Evolutionary conservation across 2,329 filamentous ascomycete genomes (phyloP), one percentile per base, ranked within the genome.

Genomic region (Epichloe elymi): DNA sequence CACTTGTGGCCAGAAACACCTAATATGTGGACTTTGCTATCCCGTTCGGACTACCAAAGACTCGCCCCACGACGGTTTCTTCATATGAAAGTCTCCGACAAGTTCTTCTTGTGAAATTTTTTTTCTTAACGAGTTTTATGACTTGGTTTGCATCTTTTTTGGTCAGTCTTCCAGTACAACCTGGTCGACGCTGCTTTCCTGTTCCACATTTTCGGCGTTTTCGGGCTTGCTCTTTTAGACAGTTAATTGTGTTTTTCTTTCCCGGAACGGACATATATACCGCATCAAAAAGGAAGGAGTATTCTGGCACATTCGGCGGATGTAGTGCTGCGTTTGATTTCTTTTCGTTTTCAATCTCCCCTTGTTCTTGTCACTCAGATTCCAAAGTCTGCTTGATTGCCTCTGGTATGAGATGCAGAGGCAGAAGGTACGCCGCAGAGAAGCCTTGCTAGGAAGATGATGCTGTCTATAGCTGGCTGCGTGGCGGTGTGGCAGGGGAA

Each of bases 201-300:
- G 7, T 37, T 51, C 40, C 39, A 53, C 50, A 53, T 56, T 52
- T 56, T 46, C 45, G 57, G 58, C 56, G 58, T 59, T 60, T 51
- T 45, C 40, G 53, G 55, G 51, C 46, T 54, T 51, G 51, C 48
- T 51, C 53, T 49, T 57, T 48, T 48, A 50, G 26, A 30, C 26
- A 30, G 26, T 30, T 30, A 30, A 30, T 30, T 30, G 26, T 30
- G 26, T 38, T 51, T 49, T 53, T 51, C 51, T 51, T 42, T 39
- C 33, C 44, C 23, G 26, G 38, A 48, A 36, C 23, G 20, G 15
- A 45, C 39, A 30, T 44, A 46, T 46, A 48, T 45, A 51, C 45
- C 39, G 46, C 46, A 51, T 51, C 20, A 48, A 43, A 37, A 43
- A 26, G 39, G 17, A 45, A 38, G 40, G 46, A 44, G 50, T 48